These are phyloP conservation scores for Rosa multiflora DNA, from an alignment of 306 rosid species.

Conservation along the genomic window DNA sequence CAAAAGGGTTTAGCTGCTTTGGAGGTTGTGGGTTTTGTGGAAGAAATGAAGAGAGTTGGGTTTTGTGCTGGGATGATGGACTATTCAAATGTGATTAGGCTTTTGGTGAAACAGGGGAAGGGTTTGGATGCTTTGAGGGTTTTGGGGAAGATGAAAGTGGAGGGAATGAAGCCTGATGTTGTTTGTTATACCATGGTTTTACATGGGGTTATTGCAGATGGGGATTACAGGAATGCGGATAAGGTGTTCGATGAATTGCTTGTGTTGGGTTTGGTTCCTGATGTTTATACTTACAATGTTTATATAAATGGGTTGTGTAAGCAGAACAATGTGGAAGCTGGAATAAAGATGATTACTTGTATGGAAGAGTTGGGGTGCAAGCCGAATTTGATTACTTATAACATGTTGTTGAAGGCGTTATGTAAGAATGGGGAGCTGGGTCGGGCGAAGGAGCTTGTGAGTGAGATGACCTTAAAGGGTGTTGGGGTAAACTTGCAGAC, in stretches of 20 bases:
- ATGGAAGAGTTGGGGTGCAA: slow-evolving; percentile 73
- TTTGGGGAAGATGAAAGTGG: slow-evolving; percentile 54
- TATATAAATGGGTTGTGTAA: slow-evolving; percentile 69
- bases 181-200: slow-evolving; percentile 80
- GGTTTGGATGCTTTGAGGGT: slow-evolving; percentile 52
- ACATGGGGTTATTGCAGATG: slow-evolving; percentile 44
- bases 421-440: slow-evolving; percentile 40
- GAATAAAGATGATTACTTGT: slow-evolving; percentile 41
- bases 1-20: slow-evolving; percentile 32
- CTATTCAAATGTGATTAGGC: slow-evolving; percentile 53
- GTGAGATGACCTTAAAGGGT: slow-evolving; percentile 56
- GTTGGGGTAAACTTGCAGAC: slow-evolving; percentile 55
- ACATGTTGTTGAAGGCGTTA: slow-evolving; percentile 52
- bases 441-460: slow-evolving; percentile 44
- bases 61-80: slow-evolving; percentile 62
- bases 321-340: slow-evolving; percentile 49
- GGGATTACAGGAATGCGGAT: slow-evolving; percentile 46
- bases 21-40: slow-evolving; percentile 54
- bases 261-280: slow-evolving; percentile 69
- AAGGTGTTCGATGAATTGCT: slow-evolving; percentile 75
- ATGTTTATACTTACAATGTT: slow-evolving; percentile 65
- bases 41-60: slow-evolving; percentile 49
- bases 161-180: slow-evolving; percentile 65
- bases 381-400: slow-evolving; percentile 70
- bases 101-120: slow-evolving; percentile 53